Evolutionary conservation across 225 moss, liverwort and hornwort species (phyloP), one percentile per base, ranked within the genome.

Genomic region (Climacium dendroides): DNA sequence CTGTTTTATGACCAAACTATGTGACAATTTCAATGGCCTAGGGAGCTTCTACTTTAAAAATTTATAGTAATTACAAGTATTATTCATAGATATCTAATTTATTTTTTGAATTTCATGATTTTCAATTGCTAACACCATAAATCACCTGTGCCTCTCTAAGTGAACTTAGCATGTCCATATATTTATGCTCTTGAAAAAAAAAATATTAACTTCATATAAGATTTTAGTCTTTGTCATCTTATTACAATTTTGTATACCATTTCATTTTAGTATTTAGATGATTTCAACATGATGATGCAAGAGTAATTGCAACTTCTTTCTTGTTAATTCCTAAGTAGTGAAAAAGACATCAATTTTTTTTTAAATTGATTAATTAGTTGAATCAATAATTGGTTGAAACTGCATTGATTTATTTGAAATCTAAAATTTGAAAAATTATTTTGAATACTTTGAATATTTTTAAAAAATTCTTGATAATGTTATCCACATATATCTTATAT

Each of bases 1-100:
- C 0, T 0, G 0, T 9, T 70, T 37, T 26, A 9, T 26, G 5
- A 70, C 1, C 9, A 25, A 43, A 3, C 15, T 71, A 26, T 32
- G 7, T 7, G 20, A 50, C 0, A 0, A 3, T 34, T 50, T 22
- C 2, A 48, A 0, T 34, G 34, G 13, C 5, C 1, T 34, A 13
- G 5, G 4, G 13, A 50, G 20, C 20, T 50, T 34, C 8, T 34
- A 50, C 13, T 50, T 32, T 32, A 34, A 50, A 50, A 32, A 18
- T 30, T 23, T 1, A 6, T 48, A 7, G 19, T 19, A 11, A 6
- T 19, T 32, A 7, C 7, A 48, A 32, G 12, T 19, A 11, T 48
- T 11, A 7, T 73, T 18, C 13, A 13, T 23, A 67, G 14, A 37
- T 4, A 6, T 13, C 6, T 28, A 60, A 28, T 60, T 7, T n/a